Evolutionary conservation across 352 stramenopile species (phyloP).

Genomic region (Globisporangium sylvaticum): DNA sequence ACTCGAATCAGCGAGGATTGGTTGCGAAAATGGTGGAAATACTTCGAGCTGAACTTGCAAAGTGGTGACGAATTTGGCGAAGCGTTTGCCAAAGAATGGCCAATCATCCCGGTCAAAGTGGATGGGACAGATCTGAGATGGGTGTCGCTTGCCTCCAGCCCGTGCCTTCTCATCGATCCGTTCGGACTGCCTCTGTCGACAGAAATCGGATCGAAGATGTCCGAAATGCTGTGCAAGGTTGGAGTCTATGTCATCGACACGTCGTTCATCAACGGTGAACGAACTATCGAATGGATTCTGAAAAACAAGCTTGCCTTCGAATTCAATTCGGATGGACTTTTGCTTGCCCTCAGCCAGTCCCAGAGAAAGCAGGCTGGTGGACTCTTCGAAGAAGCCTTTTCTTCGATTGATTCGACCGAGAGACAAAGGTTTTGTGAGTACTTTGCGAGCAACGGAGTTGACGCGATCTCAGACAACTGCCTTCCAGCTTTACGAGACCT

Average conservation of each 20-base stretch:
- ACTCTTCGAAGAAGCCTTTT: constrained; percentile 41
- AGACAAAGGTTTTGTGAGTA: constrained; percentile 37
- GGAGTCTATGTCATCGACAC: constrained; percentile 43
- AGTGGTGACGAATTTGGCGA: constrained; percentile 22
- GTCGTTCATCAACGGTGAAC: constrained; percentile 36
- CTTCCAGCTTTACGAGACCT: constrained; percentile 40
- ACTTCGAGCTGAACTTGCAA: constrained; percentile 36
- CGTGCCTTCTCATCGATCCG: constrained; percentile 34
- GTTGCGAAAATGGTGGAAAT: constrained; percentile 47
- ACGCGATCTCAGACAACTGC: constrained; percentile 31
- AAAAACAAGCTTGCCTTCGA: constrained; percentile 35
- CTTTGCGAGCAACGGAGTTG: constrained; percentile 34
- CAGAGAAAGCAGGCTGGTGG: constrained; percentile 26
- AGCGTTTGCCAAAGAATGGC: constrained; percentile 31
- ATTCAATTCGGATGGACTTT: constrained; percentile 39
- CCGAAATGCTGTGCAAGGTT: constrained; percentile 31
- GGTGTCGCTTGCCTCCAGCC: constrained; percentile 26
- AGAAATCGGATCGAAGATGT: constrained; percentile 6
- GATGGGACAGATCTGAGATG: constrained; percentile 23
- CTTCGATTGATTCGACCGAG: constrained; percentile 20
- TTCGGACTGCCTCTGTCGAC: not conserved
- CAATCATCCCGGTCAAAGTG: constrained; percentile 33
- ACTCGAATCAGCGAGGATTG: constrained; percentile 30
- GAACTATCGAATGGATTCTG: constrained; percentile 41
- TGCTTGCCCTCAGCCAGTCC: constrained; percentile 32